Evolutionary conservation across 345 rosid genomes (phyloP).

Genomic region (Syzygium aqueum): DNA sequence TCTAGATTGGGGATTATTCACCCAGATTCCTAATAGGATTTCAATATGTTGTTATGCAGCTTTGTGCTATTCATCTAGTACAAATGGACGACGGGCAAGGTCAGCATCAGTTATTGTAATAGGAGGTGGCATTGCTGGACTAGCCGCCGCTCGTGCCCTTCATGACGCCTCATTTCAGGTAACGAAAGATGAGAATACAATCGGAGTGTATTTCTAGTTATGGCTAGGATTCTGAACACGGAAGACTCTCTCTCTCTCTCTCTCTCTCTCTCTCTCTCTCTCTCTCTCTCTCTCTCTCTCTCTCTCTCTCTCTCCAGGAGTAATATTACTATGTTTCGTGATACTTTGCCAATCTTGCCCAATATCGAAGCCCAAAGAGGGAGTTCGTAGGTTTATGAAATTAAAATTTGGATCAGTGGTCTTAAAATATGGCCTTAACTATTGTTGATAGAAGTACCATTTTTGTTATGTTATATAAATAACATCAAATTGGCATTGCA

Average conservation of each 20-base stretch:
- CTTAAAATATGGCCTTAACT: not conserved
- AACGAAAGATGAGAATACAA: not conserved
- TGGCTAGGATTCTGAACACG: not conserved
- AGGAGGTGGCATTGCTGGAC: slow-evolving; percentile 86
- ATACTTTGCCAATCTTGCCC: not conserved
- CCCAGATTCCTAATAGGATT: not conserved
- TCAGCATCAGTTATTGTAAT: slow-evolving; percentile 88
- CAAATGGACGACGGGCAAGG: slow-evolving; percentile 37
- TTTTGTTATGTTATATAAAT: not conserved
- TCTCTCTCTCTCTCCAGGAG: not conserved
- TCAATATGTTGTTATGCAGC: slow-evolving; percentile 12
- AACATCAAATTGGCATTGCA: not conserved
- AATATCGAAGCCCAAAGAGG: not conserved
- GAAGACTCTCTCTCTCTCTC: not conserved
- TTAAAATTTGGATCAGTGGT: not conserved
- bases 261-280: not conserved
- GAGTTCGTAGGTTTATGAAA: not conserved
- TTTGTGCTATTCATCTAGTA: slow-evolving; percentile 40
- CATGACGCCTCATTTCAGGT: slow-evolving; percentile 92
- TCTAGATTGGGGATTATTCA: not conserved
- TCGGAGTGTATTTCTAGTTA: not conserved
- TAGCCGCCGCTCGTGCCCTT: slow-evolving; percentile 89
- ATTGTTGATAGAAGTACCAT: not conserved
- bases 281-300: not conserved
- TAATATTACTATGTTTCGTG: not conserved